Evolutionary conservation across 106 monocot species (phyloP).

Genomic region (Allium fistulosum): DNA sequence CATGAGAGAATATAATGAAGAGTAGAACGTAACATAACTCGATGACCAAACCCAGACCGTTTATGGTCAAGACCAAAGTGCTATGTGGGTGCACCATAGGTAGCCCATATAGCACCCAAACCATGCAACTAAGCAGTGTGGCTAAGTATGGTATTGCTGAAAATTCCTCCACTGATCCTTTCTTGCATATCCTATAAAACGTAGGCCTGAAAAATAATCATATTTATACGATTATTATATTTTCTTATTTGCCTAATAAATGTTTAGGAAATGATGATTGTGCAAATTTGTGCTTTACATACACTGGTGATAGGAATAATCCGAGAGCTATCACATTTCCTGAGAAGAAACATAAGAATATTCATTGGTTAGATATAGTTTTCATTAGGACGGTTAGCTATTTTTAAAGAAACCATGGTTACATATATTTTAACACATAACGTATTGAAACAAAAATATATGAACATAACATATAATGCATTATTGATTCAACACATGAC

Average conservation of each 20-base stretch:
- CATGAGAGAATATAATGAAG: slow-evolving; percentile 60
- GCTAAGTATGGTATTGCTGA: slow-evolving; percentile 69
- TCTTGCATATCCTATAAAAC: slow-evolving; percentile 62
- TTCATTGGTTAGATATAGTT: not conserved
- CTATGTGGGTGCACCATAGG: slow-evolving; percentile 68
- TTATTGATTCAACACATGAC: not conserved
- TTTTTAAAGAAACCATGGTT: not conserved
- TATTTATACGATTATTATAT: not conserved
- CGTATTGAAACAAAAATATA: not conserved
- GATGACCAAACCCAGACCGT: slow-evolving; percentile 53
- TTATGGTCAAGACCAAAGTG: slow-evolving; percentile 71
- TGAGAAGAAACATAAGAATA: slow-evolving; percentile 8
- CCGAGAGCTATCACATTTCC: slow-evolving; percentile 58
- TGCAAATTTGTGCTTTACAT: slow-evolving; percentile 15
- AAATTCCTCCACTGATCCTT: slow-evolving; percentile 71
- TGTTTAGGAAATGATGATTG: not conserved
- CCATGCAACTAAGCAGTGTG: slow-evolving; percentile 74
- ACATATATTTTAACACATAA: not conserved
- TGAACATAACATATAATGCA: not conserved
- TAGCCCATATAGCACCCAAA: slow-evolving; percentile 80
- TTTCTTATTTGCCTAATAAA: not conserved
- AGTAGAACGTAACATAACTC: slow-evolving; percentile 57
- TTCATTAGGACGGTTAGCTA: not conserved
- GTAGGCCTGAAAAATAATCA: slow-evolving; percentile 49
- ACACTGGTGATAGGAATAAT: slow-evolving; percentile 67